Base-by-base conservation (phyloP, 108 stramenopile species). In the Epithemia pelagica region DNA sequence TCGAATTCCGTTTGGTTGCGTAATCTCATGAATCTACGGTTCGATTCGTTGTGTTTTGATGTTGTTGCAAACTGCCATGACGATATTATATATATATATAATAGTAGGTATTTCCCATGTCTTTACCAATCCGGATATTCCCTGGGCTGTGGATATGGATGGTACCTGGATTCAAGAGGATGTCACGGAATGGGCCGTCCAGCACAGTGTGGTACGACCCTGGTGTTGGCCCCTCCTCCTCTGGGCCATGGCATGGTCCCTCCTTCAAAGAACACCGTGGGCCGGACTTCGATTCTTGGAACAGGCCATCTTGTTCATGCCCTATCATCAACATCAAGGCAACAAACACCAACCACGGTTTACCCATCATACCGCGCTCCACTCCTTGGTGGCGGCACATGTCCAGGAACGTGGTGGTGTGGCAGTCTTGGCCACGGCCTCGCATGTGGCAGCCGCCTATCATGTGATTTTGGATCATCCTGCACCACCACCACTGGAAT, bases 101-200 rank as follows among this genome's bases (percentile, higher is more conserved):
- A 46, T 15, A 46, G 15, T 15, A 46, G 15, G 37, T 46, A 5
- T 15, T 46, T 5, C 5, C 15, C 15, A 5, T 5, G 15, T 46
- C 37, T 46, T 62, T 62, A 19, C 18, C 27, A 28, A 62, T 5
- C 2, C 5, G 19, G n/a, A 18, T 7, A 3, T 62, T 5, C 61
- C 61, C 25, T 62, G 61, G 61, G 61, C 61, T 3, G 29, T 62
- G 8, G 61, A 62, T 29, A 62, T 62, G 61, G 61, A 62, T 62
- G 61, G 61, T 8, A 62, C 61, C 3, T 30, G 25, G 61, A 62
- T 62, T 62, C 27, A 30, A 10, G 61, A 62, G 28, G 61, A 62
- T 30, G 61, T 62, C 28, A 62, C 61, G 3, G 28, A 62, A 30
- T 10, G 25, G 2, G 61, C 61, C 7, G 26, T 30, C 28, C n/a